These are phyloP conservation scores for Penicillium angulare DNA, from an alignment of 495 filamentous ascomycete species.

Conservation along the genomic window DNA sequence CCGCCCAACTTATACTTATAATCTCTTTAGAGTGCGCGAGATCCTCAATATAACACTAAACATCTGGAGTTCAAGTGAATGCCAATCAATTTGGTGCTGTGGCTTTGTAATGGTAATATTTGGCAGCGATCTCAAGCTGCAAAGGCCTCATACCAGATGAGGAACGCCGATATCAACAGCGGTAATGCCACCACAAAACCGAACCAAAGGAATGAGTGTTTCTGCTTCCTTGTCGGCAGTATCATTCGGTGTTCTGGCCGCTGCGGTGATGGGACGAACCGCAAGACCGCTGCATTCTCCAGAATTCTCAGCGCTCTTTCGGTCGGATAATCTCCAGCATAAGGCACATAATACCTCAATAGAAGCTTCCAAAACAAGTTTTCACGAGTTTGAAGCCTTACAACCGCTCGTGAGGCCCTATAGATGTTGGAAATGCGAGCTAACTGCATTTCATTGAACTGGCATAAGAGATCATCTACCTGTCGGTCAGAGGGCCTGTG, in stretches of 20 bases:
- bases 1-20: no score
- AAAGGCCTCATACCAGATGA: neutral
- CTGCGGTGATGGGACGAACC: neutral
- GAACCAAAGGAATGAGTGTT: neutral
- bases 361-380: neutral
- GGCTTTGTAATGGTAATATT: neutral
- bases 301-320: neutral
- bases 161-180: neutral
- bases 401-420: neutral
- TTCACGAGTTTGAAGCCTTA: neutral
- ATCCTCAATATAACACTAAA: neutral
- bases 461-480: neutral
- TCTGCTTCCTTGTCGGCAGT: neutral
- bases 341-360: neutral
- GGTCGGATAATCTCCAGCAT: neutral
- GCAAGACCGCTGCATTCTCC: neutral
- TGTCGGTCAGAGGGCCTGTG: neutral
- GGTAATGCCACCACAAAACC: neutral
- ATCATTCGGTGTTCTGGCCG: neutral
- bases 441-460: neutral
- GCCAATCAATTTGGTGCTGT: neutral
- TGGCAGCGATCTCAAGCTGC: neutral
- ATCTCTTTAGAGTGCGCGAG: no score
- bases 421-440: neutral
- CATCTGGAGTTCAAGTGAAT: neutral